Base-by-base conservation (phyloP, 169 alveolate species). In the Plasmodium ovale region DNA sequence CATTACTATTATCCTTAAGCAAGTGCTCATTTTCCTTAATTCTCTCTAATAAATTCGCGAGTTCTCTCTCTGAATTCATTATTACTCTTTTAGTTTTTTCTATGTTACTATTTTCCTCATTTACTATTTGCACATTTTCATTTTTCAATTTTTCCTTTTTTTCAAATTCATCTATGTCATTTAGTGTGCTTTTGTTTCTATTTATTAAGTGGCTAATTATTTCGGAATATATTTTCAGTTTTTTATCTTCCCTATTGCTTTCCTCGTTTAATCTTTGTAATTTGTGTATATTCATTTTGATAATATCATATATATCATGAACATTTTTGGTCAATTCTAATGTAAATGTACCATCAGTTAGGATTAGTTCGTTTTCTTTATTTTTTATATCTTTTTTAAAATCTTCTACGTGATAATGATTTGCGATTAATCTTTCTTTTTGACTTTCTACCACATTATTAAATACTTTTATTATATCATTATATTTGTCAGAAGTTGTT, bases 351-450 rank as follows among this genome's bases (percentile, higher is more conserved):
- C 16, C 2, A 33, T 60, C 71, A 5, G 0, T 23, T 0, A 23
- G 37, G 16, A 27, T 27, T 60, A 60, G 29, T 2, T 39, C 21
- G 9, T 67, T 29, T 67, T 67, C 58, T 39, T 67, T 10, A 67
- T 39, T 37, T 37, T 4, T 23, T 37, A 67, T 25, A 19, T 37
- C 9, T 14, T 33, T 21, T 67, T 39, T 42, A 25, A 39, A 1
- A n/a, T 42, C 54, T 14, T 25, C 14, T 47, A 25, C 16, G 21
- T 67, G 10, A 67, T 67, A 37, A 6, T 37, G 25, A 39, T 23
- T 70, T 19, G 33, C 59, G n/a, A n/a, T 14, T 67, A 67, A 67
- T 47, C 16, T 67, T 37, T 33, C 39, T 67, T 31, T 67, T 42
- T 67, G 77, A 0, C 27, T 25, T 4, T 67, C 0, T 37, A 67